Conservation (phyloP, 305 asterid species). For the Fraxinus nigra region DNA sequence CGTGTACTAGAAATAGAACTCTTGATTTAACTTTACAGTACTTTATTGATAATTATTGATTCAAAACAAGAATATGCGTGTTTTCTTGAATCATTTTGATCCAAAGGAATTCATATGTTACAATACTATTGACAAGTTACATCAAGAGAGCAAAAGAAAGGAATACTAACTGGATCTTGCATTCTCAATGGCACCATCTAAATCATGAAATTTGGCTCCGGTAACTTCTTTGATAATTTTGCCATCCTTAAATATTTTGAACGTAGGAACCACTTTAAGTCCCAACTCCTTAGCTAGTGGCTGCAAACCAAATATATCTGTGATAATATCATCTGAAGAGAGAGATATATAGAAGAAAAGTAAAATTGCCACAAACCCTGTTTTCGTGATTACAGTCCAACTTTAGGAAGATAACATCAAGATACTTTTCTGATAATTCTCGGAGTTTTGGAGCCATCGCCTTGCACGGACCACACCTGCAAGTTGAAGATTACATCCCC, state of each 20-base stretch:
- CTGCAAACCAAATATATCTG: conserved; percentile 38
- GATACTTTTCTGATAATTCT: conserved; percentile 57
- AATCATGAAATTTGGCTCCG: conserved; percentile 76
- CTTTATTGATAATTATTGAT: neutral
- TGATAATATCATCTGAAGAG: conserved; percentile 7
- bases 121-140: conserved; percentile 22
- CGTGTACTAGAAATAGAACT: neutral
- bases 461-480: conserved; percentile 98
- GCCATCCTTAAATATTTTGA: conserved; percentile 72
- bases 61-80: neutral
- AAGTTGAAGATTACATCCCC: conserved; percentile 9
- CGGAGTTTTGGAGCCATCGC: conserved; percentile 72
- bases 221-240: conserved; percentile 79
- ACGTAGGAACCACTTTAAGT: conserved; percentile 91
- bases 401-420: conserved; percentile 76
- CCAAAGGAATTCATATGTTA: neutral
- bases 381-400: conserved; percentile 91
- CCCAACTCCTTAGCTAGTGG: conserved; percentile 89
- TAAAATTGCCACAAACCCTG: conserved; percentile 41
- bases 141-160: neutral
- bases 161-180: conserved; percentile 43
- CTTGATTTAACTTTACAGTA: neutral
- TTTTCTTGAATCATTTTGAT: neutral
- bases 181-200: conserved; percentile 62
- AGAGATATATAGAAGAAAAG: neutral